phyloP scores from a whole-genome alignment of 2,329 filamentous ascomycete species.

The Phaeosphaeriaceae sp. region DNA sequence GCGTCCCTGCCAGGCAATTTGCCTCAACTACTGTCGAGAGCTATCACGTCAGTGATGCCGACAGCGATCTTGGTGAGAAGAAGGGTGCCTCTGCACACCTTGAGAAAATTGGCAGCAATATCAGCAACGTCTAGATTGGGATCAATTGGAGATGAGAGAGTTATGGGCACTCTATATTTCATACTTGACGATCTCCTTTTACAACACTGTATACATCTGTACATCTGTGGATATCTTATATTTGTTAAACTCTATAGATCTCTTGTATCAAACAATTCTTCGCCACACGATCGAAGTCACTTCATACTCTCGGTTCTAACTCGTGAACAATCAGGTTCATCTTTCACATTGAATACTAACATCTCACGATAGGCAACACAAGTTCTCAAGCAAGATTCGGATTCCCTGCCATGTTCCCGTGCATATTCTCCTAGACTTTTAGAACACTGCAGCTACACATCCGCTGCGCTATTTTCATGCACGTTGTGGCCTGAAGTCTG shows the following conservation, averaged over 20 bases:
- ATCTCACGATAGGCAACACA: no score
- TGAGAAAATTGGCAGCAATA: conserved; percentile 30
- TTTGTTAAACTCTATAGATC: not conserved
- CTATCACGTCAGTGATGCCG: conserved; percentile 23
- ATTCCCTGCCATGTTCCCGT: not conserved
- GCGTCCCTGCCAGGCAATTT: conserved; percentile 42
- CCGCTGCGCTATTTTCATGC: not conserved
- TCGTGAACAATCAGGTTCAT: no score
- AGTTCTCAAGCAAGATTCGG: no score
- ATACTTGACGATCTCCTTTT: not conserved
- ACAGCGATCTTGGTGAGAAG: conserved; percentile 33
- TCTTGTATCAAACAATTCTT: not conserved
- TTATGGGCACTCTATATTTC: not conserved
- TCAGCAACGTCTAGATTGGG: not conserved
- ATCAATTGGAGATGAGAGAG: not conserved
- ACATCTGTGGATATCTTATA: not conserved
- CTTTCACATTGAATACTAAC: not conserved
- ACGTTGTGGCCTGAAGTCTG: not conserved
- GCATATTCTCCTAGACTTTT: not conserved
- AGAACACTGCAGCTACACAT: not conserved
- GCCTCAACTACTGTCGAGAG: conserved; percentile 32
- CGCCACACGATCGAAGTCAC: no score
- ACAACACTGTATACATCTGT: not conserved
- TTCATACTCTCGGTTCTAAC: no score
- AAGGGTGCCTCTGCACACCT: conserved; percentile 31